These are phyloP conservation scores for Sanghuangporus weigelae DNA, from an alignment of 1,284 basidiomycete genomes.

Conservation along the genomic window DNA sequence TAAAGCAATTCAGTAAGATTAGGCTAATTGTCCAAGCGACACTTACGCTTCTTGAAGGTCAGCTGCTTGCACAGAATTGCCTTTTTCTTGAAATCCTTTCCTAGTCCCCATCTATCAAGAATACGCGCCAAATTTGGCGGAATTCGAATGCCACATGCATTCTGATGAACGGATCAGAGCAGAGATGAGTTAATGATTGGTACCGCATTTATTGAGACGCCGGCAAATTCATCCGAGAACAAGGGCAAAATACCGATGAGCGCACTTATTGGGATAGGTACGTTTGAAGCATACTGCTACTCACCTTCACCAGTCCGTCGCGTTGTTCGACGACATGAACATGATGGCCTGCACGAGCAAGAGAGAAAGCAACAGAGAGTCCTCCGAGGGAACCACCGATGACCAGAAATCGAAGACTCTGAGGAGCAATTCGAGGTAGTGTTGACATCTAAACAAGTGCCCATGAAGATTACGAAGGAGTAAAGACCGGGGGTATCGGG, in stretches of 20 bases:
- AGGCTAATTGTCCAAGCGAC: background rate
- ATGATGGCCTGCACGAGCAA: slow-evolving; percentile 44
- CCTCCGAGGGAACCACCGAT: slow-evolving; percentile 31
- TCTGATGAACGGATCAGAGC: slow-evolving; percentile 15
- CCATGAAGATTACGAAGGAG: background rate
- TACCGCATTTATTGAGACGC: background rate
- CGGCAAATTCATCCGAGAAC: background rate
- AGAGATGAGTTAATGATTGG: slow-evolving; percentile 1
- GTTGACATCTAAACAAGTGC: slow-evolving; percentile 3
- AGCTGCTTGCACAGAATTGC: slow-evolving; percentile 16
- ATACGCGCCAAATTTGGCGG: slow-evolving; percentile 27
- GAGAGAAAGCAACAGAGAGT: slow-evolving; percentile 45
- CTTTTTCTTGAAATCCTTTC: slow-evolving; percentile 20
- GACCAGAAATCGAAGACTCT: slow-evolving; percentile 21
- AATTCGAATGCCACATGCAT: slow-evolving; percentile 30
- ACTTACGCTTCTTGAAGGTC: slow-evolving; percentile 15
- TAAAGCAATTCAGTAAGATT: slow-evolving; percentile 9
- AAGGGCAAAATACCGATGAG: background rate
- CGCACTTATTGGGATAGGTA: background rate
- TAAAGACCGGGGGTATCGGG: too few species aligned
- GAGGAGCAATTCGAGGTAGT: slow-evolving; percentile 7
- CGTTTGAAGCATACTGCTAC: background rate
- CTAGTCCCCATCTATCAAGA: slow-evolving; percentile 26
- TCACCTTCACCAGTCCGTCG: slow-evolving; percentile 31
- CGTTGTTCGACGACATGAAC: slow-evolving; percentile 47